Evolutionary conservation across 73 alveolate genomes (phyloP).

Genomic region (Diophrys sp.): DNA sequence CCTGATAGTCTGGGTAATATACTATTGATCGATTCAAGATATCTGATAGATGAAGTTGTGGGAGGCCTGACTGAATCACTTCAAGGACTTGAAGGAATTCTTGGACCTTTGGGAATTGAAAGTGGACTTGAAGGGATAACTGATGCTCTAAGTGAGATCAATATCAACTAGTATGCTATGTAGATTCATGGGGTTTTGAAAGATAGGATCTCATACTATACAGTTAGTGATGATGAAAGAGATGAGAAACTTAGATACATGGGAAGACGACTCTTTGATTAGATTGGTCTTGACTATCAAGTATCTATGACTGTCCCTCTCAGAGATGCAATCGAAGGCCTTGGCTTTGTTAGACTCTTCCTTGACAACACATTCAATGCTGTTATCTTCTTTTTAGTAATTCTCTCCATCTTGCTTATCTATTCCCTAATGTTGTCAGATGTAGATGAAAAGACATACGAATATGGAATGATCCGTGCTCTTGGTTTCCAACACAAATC

Average conservation of each 20-base stretch:
- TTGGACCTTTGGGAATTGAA: background rate
- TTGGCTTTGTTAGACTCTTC: slow-evolving; percentile 57
- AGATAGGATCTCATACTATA: slow-evolving; percentile 59
- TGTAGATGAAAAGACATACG: slow-evolving; percentile 94
- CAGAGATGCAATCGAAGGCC: slow-evolving; percentile 14
- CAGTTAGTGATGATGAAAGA: slow-evolving; percentile 35
- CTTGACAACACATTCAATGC: slow-evolving; percentile 72
- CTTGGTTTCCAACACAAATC: slow-evolving; percentile 79
- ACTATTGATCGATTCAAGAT: slow-evolving; percentile 44
- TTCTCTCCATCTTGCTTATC: slow-evolving; percentile 79
- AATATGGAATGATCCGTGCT: slow-evolving; percentile 93
- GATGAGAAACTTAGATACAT: slow-evolving; percentile 30
- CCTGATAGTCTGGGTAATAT: slow-evolving; percentile 53
- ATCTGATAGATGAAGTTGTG: slow-evolving; percentile 5
- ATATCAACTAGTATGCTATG: slow-evolving; percentile 64
- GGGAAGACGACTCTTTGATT: slow-evolving; percentile 35
- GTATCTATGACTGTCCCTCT: slow-evolving; percentile 64
- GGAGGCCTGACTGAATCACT: background rate
- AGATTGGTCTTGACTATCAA: slow-evolving; percentile 42
- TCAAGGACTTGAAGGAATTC: background rate
- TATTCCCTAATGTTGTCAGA: slow-evolving; percentile 90
- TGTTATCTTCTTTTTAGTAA: slow-evolving; percentile 75
- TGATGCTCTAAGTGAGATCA: slow-evolving; percentile 6
- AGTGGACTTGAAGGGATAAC: background rate
- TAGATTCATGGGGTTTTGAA: slow-evolving; percentile 60